Evolutionary conservation across 257 asterid species (phyloP), one percentile per base, ranked within the genome.

Genomic region (Orobanche coerulescens): DNA sequence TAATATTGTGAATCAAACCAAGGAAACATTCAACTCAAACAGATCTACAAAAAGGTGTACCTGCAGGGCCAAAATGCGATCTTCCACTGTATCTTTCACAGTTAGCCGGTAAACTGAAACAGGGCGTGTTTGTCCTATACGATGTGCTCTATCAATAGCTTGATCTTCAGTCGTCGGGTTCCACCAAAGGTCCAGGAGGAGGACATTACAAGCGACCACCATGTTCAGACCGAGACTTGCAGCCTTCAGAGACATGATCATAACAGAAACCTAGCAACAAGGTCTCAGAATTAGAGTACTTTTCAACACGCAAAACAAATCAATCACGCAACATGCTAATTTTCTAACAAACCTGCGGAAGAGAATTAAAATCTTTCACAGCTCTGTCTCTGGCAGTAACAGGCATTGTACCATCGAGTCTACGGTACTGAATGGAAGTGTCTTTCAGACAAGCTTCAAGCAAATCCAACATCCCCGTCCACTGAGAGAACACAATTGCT

Each of bases 101-200:
- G 98, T 92, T 48, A 92, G 78, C 22, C 97, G 95, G 56, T 75
- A 83, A 72, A 92, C 98, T 31, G 89, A 81, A 66, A 92, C 98
- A 0, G 98, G 95, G 9, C 98, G 94, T 13, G 75, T 84, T 82
- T 92, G 98, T 28, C 98, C 97, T 37, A 92, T 92, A 61, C 98
- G 88, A 76, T 92, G 98, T 11, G 98, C 98, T 67, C 98, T 70
- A 67, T 92, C 98, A 31, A 92, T 86, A 39, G 98, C 97, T 81
- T 92, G 98, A 81, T 92, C 98, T 78, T 92, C 98, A 30, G 98
- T 92, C 1, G 97, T 88, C 26, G 98, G 98, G 73, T 92, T 92
- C 98, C 98, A 92, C 98, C 98, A 92, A 9, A 88, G 95, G 78
- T 92, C 98, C 69, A 92, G 83, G 67, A 92, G 93, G 68, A 92